Conservation (phyloP, 2,329 filamentous ascomycete genomes). For the Phialophora macrospora region DNA sequence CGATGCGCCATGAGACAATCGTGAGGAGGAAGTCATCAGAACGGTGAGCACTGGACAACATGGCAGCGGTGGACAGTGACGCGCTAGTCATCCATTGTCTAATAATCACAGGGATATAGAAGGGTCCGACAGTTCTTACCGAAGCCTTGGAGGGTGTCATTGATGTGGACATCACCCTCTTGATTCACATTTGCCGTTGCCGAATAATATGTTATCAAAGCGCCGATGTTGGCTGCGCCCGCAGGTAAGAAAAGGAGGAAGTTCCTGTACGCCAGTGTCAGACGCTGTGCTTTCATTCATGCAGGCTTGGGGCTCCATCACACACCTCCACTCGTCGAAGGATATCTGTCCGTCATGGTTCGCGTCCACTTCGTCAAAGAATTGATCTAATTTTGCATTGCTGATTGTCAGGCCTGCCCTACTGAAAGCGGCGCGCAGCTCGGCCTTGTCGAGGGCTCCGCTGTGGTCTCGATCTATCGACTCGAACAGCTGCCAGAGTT, state of each 20-base stretch:
- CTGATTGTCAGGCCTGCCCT: conserved; percentile 79
- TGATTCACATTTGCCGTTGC: conserved; percentile 86
- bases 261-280: conserved; percentile 64
- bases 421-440: conserved; percentile 78
- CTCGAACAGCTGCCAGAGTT: conserved; percentile 80
- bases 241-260: conserved; percentile 88
- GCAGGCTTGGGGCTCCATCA: conserved; percentile 33
- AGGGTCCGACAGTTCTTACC: conserved; percentile 63
- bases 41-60: neutral
- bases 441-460: conserved; percentile 83
- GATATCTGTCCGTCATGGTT: conserved; percentile 86
- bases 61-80: neutral
- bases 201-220: conserved; percentile 88
- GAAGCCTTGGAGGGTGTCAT: conserved; percentile 89
- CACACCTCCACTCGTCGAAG: conserved; percentile 96
- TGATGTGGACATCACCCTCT: conserved; percentile 92
- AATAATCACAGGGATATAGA: conserved; percentile 6
- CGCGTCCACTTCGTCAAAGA: conserved; percentile 87
- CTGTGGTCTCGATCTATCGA: conserved; percentile 85
- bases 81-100: conserved; percentile 11
- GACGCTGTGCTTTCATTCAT: conserved; percentile 1
- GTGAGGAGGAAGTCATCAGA: neutral
- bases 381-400: conserved; percentile 74
- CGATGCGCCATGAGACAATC: neutral
- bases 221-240: conserved; percentile 72